Evolutionary conservation across 2,329 filamentous ascomycete species (phyloP), one percentile per base, ranked within the genome.

Genomic region (Podosphaera fusca): DNA sequence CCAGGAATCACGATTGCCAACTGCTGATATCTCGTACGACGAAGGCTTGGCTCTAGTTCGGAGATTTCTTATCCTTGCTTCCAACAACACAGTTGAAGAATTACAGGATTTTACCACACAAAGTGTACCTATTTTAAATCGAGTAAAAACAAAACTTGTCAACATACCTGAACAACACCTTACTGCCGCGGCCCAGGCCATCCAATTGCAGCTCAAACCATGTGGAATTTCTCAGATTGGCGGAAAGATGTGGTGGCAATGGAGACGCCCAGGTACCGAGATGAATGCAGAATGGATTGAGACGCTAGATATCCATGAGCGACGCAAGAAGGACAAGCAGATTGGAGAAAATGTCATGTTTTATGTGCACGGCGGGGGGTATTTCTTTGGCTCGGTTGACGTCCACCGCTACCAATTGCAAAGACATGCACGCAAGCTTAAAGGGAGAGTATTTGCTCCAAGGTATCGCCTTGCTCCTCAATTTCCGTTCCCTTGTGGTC

Each of bases 341-440:
- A 74, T 76, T 30, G 77, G 78, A 21, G 81, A 81, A 62, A 80
- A 88, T 56, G 81, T 94, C 58, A 95, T 96, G 79, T 73, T 98
- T 31, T 96, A 96, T 69, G 75, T 96, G 30, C 92, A 96, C 66
- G 92, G 92, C 12, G 90, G 90, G 5, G 90, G 85, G 29, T 96
- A 95, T 70, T 98, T 83, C 70, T 96, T 98, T 67, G 90, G 92
- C 12, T 94, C 87, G 63, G 83, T 95, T 42, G 89, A 95, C 66
- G 89, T 94, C 69, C 92, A 96, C 72, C 82, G 92, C n/a, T 96
- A 96, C 70, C 90, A 96, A 74, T 81, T 98, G 75, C 92, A 98
- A 70, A 78, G 90, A 54, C 89, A 96, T 75, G 92, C 92, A 34
- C 78, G 92, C 56, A 96, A 96, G 71, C 75, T 98, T 59, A 88